Percentiles rank a stretch among this genome's conserved stretches.
These are phyloP conservation scores for Herpetomonas samuelpessoai DNA, from an alignment of 208 protist species.

Conservation along the genomic window DNA sequence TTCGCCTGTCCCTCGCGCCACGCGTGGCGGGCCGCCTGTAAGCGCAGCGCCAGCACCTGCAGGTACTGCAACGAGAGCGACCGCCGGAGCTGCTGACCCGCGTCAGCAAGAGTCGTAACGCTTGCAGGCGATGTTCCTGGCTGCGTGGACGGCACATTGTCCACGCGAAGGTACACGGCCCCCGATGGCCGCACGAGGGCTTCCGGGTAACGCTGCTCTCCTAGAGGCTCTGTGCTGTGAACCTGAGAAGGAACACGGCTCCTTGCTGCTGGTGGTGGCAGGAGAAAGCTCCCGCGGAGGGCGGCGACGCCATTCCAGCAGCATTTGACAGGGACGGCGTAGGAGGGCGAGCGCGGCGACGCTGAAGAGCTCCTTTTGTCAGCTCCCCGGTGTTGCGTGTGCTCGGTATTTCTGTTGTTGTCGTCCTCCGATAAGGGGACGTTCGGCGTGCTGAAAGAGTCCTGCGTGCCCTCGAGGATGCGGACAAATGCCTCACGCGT, in stretches of 20 bases:
- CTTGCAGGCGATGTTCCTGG: no score
- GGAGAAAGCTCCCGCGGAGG: conserved; percentile 64
- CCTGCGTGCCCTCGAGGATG: conserved; percentile 8
- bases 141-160: not conserved
- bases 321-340: conserved; percentile 60
- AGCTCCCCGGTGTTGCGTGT: not conserved
- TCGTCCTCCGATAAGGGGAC: not conserved
- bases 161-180: not conserved
- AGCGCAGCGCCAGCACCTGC: conserved; percentile 2
- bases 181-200: conserved; percentile 1
- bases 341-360: not conserved
- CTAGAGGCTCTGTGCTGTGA: not conserved
- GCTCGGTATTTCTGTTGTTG: not conserved
- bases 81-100: not conserved
- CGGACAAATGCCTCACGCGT: conserved; percentile 41
- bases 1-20: no score
- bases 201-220: not conserved
- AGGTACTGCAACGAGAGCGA: conserved; percentile 10
- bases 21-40: not conserved
- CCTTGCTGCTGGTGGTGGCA: conserved; percentile 11
- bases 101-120: no score
- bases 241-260: not conserved
- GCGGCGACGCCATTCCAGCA: conserved; percentile 81
- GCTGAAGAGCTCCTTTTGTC: no score
- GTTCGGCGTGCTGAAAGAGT: not conserved